A percentile compares a stretch with the other conserved stretches of the same genome.
These are phyloP conservation scores for Fulvia fulva DNA, from an alignment of 2,329 filamentous ascomycete species.

Conservation along the genomic window DNA sequence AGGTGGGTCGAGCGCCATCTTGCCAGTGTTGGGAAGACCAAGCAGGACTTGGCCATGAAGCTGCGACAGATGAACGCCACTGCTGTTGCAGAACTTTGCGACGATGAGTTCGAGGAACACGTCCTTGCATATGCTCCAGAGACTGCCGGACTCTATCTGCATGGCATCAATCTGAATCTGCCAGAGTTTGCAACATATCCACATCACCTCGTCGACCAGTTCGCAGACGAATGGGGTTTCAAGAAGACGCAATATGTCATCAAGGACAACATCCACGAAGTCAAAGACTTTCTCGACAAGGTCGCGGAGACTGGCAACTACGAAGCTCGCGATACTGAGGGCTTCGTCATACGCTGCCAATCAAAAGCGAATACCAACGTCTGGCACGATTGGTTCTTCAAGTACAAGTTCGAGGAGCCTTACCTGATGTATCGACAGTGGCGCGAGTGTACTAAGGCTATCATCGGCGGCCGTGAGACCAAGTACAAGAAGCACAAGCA, in stretches of 20 bases:
- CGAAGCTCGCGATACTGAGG: slow-evolving; percentile 88
- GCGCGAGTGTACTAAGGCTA: slow-evolving; percentile 90
- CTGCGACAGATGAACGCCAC: slow-evolving; percentile 81
- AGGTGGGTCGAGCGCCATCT: slow-evolving; percentile 77
- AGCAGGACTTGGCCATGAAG: slow-evolving; percentile 70
- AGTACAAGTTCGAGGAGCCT: slow-evolving; percentile 98
- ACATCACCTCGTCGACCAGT: slow-evolving; percentile 75
- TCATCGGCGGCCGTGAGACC: slow-evolving; percentile 72
- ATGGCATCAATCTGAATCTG: slow-evolving; percentile 94
- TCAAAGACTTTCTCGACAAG: slow-evolving; percentile 76
- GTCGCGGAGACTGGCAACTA: slow-evolving; percentile 86
- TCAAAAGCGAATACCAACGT: slow-evolving; percentile 46
- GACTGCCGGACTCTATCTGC: slow-evolving; percentile 84
- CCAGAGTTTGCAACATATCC: slow-evolving; percentile 87
- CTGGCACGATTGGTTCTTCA: slow-evolving; percentile 98
- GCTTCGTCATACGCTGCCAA: slow-evolving; percentile 91
- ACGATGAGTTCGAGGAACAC: slow-evolving; percentile 95
- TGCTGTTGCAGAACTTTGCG: slow-evolving; percentile 91
- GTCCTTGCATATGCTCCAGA: slow-evolving; percentile 83
- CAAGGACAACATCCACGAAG: slow-evolving; percentile 68
- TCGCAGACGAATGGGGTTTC: slow-evolving; percentile 92
- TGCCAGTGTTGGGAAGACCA: slow-evolving; percentile 69
- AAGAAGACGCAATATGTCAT: slow-evolving; percentile 77
- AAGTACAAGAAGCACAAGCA: slow-evolving; percentile 79
- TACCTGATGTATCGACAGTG: slow-evolving; percentile 99